Base-by-base conservation (phyloP, 208 protist genomes). In the Crithidia sp. region DNA sequence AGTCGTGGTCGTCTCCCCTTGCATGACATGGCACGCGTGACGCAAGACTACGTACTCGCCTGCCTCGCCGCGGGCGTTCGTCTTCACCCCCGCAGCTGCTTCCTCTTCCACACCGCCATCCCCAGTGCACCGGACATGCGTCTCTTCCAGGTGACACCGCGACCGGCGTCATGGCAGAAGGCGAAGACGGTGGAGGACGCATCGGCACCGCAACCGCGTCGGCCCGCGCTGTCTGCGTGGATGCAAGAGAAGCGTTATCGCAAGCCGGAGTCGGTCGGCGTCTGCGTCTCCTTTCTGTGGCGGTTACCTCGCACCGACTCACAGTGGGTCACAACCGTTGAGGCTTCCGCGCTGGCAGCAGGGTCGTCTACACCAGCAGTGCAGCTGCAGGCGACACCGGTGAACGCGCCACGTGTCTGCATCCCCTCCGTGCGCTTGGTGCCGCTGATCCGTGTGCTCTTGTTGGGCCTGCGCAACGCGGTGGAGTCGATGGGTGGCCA, bases 401-500 rank as follows among this genome's bases (percentile, higher is more conserved):
- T n/a, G 37, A 17, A 14, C 57, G 49, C 37, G 44, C 47, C 56
- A 41, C 45, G 47, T 50, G 43, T 0, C n/a, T 16, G 4, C 41
- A 58, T 28, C 28, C 70, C 69, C 4, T 60, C 66, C 1, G 57
- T 47, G 19, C 49, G 43, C 36, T 36, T 79, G 5, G 61, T 76
- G 39, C 68, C 77, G 5, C 56, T 95, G 44, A 68, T 89, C 8
- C 74, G 82, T 4, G 82, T 87, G n/a, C 56, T 94, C 54, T 45
- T 87, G 7, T 71, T 72, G 47, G 85, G 68, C n/a, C 66, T 96
- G 3, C 69, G 73, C 39, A 75, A 84, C 41, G 79, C 83, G 9
- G 83, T 90, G 5, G 69, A 68, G 43, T 73, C 86, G 39, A 82
- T 96, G 16, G 85, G 84, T n/a, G 91, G 89, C 37, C 82, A 81